Evolutionary conservation across 495 filamentous ascomycete genomes (phyloP).

Genomic region (Massariosphaeria phaeospora): DNA sequence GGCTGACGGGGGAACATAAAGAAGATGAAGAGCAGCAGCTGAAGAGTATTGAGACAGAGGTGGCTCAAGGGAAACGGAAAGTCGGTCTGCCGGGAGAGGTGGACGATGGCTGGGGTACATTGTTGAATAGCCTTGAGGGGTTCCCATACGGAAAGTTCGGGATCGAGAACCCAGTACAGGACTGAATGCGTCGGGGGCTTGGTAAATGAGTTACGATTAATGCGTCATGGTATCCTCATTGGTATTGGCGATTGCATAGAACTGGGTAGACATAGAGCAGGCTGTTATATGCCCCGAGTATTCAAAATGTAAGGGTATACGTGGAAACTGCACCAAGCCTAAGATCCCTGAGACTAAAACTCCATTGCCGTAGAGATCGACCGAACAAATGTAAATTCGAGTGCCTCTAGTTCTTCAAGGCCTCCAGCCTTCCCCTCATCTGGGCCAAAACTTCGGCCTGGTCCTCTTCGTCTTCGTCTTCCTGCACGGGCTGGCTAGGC

Average conservation of each 20-base stretch:
- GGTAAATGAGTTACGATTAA: no score
- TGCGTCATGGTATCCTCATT: no score
- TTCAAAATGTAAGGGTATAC: no score
- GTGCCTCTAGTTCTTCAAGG: slow-evolving; percentile 72
- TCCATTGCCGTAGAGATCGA: not conserved
- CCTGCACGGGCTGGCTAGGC: slow-evolving; percentile 48
- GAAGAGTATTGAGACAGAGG: slow-evolving; percentile 44
- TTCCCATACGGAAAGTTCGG: slow-evolving; percentile 74
- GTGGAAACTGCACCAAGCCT: no score
- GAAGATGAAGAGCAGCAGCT: slow-evolving; percentile 48
- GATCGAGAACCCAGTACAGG: slow-evolving; percentile 18
- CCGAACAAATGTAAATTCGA: not conserved
- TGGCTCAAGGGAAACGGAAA: slow-evolving; percentile 40
- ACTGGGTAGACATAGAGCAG: no score
- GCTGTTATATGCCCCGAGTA: not conserved
- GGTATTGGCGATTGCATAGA: no score
- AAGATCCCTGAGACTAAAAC: no score
- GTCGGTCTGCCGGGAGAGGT: slow-evolving; percentile 46
- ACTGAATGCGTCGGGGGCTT: no score
- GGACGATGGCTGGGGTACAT: slow-evolving; percentile 69
- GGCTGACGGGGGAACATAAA: slow-evolving; percentile 63
- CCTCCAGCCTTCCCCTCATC: slow-evolving; percentile 89
- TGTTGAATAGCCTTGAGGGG: slow-evolving; percentile 56
- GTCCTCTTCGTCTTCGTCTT: slow-evolving; percentile 75
- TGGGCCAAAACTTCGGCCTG: slow-evolving; percentile 81